Conservation (phyloP, 768 basidiomycete genomes). For the Rhodotorula toruloides region DNA sequence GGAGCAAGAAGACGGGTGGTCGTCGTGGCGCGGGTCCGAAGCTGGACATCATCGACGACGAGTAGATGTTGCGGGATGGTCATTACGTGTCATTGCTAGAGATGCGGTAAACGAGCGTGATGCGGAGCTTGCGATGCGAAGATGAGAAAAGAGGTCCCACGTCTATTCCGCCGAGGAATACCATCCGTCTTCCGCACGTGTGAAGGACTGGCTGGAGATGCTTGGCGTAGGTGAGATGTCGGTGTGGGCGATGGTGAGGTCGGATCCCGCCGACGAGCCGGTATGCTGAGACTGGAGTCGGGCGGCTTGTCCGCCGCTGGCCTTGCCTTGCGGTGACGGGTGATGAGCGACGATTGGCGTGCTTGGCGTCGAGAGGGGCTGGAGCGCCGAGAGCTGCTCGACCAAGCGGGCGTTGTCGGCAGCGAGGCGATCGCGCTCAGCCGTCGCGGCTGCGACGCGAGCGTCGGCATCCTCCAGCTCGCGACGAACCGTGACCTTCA, state of each 20-base stretch:
- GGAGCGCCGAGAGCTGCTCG: neutral
- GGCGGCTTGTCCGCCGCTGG: no score
- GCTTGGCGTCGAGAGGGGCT: neutral
- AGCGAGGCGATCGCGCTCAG: constrained; percentile 2
- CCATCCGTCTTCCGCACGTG: constrained; percentile 1
- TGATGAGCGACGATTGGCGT: no score
- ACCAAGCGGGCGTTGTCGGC: neutral
- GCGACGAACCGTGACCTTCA: neutral
- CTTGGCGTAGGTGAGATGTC: constrained; percentile 5
- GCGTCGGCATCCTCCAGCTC: neutral
- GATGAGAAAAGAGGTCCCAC: neutral
- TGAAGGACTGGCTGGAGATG: neutral
- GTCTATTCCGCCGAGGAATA: neutral
- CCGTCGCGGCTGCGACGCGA: neutral
- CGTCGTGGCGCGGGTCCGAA: neutral
- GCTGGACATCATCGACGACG: constrained; percentile 14
- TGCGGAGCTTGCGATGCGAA: neutral
- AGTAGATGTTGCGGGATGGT: no score
- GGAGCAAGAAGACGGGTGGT: constrained; percentile 21
- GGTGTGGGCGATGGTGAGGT: constrained; percentile 19
- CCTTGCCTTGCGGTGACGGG: neutral
- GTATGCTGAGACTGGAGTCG: constrained; percentile 4
- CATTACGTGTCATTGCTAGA: no score
- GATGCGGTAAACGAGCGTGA: neutral
- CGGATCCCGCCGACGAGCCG: constrained; percentile 5